Evolutionary conservation across 208 protist species (phyloP), one percentile per base, ranked within the genome.

Genomic region (Leishmania arabica): DNA sequence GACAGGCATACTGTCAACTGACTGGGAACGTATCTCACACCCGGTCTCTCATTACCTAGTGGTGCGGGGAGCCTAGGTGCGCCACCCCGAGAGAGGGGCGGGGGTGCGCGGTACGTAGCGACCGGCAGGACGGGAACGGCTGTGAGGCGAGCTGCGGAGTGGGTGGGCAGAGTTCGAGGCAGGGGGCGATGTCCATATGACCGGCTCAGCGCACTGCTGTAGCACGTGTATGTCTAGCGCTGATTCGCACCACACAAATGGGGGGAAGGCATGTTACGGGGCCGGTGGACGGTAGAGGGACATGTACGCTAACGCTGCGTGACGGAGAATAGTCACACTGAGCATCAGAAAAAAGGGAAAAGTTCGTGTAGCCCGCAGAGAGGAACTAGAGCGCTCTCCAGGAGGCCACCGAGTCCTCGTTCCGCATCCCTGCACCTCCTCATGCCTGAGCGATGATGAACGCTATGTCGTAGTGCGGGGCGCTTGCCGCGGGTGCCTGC

Each of bases 381-480:
- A 47, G 9, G 15, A 19, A 5, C 19, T 42, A 11, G 6, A 47
- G 37, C 37, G 17, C 19, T n/a, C 3, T n/a, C 4, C 37, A 73
- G 11, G n/a, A 53, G 0, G n/a, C 27, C 40, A 31, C 0, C 17
- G 6, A 45, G 6, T 53, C 27, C 2, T 73, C 68, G 5, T 31
- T 53, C 68, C 9, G 27, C 66, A n/a, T 13, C 19, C 19, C 1
- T 5, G 40, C 17, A 11, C 45, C 27, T 73, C 40, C 68, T 68
- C 64, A 77, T 21, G 49, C 45, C 71, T 83, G 54, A 0, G 37
- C 68, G 24, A 80, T 78, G 15, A 88, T 86, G 8, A 78, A 60
- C 27, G 84, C 75, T 47, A 97, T 94, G 74, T 95, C 86, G 85
- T 87, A 96, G 75, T 89, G 90, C 9, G 91, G 89, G 5, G 80